Percentiles rank a stretch among this genome's conserved stretches.
Evolutionary conservation across 2,329 filamentous ascomycete species (phyloP).

Genomic region (Aquanectria penicillioides): DNA sequence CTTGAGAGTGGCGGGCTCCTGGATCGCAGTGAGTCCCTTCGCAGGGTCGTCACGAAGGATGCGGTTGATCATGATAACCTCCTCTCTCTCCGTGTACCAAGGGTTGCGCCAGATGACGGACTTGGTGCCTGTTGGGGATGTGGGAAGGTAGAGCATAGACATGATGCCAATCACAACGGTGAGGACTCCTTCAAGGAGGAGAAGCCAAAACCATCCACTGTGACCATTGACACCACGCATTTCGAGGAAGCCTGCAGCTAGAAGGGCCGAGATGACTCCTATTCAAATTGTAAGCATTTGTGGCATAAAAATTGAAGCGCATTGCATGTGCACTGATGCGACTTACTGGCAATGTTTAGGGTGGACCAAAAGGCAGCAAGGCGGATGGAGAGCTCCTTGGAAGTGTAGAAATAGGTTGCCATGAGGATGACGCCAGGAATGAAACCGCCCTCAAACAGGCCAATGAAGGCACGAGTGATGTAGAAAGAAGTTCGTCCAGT

Average conservation of each 20-base stretch:
- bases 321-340: too few species aligned
- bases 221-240: conserved; percentile 59
- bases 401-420: conserved; percentile 78
- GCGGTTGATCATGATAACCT: conserved; percentile 75
- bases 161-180: conserved; percentile 63
- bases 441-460: conserved; percentile 65
- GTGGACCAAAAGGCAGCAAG: conserved; percentile 75
- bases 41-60: conserved; percentile 64
- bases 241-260: conserved; percentile 58
- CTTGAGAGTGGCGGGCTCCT: conserved; percentile 53
- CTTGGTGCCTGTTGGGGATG: conserved; percentile 73
- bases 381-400: conserved; percentile 71
- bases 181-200: conserved; percentile 53
- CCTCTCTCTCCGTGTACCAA: conserved; percentile 74
- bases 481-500: conserved; percentile 58
- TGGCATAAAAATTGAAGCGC: conserved; percentile 33
- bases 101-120: conserved; percentile 68
- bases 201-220: conserved; percentile 66
- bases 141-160: conserved; percentile 69
- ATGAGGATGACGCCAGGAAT: conserved; percentile 72
- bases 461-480: conserved; percentile 62
- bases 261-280: conserved; percentile 57
- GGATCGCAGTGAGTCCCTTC: conserved; percentile 59
- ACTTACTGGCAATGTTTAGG: conserved; percentile 51
- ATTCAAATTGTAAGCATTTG: conserved; percentile 47